A percentile compares a stretch with the other conserved stretches of the same genome.
These are phyloP conservation scores for Sporisorium iseilematis-ciliati DNA, from an alignment of 1,284 basidiomycete species.

Conservation along the genomic window DNA sequence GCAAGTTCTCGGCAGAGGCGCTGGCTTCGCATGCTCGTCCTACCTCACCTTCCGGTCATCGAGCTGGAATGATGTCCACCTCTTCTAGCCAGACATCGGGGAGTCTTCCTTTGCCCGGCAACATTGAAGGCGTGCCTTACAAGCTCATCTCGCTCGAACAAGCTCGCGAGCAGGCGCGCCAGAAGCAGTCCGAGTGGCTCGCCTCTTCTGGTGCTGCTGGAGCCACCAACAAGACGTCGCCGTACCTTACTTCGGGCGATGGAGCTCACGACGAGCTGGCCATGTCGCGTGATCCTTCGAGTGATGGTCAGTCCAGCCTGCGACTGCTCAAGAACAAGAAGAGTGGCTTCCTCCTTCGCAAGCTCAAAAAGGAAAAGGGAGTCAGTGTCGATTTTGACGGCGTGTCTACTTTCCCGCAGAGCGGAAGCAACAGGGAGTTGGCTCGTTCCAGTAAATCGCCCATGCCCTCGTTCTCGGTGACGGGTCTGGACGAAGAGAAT, in stretches of 20 bases:
- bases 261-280: conserved; percentile 22
- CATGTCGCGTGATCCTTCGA: conserved; percentile 33
- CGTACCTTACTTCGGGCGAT: conserved; percentile 16
- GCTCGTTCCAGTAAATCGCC: conserved; percentile 22
- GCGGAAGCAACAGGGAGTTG: conserved; percentile 32
- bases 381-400: conserved; percentile 39
- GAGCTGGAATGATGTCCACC: conserved; percentile 15
- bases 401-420: conserved; percentile 38
- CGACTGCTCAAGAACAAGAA: conserved; percentile 61
- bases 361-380: conserved; percentile 60
- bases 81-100: conserved; percentile 39
- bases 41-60: conserved; percentile 12
- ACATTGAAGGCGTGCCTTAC: conserved; percentile 59
- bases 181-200: conserved; percentile 51
- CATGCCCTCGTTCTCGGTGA: conserved; percentile 52
- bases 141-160: conserved; percentile 64
- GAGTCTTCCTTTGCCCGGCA: conserved; percentile 44
- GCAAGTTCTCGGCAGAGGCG: conserved; percentile 18
- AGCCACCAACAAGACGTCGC: conserved; percentile 15
- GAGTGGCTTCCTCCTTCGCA: conserved; percentile 57
- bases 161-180: conserved; percentile 51
- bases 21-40: not conserved
- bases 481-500: conserved; percentile 31
- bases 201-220: conserved; percentile 22
- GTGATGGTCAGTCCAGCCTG: conserved; percentile 27